These are phyloP conservation scores for Cenococcum geophilum DNA, from an alignment of 495 filamentous ascomycete species.

Conservation along the genomic window DNA sequence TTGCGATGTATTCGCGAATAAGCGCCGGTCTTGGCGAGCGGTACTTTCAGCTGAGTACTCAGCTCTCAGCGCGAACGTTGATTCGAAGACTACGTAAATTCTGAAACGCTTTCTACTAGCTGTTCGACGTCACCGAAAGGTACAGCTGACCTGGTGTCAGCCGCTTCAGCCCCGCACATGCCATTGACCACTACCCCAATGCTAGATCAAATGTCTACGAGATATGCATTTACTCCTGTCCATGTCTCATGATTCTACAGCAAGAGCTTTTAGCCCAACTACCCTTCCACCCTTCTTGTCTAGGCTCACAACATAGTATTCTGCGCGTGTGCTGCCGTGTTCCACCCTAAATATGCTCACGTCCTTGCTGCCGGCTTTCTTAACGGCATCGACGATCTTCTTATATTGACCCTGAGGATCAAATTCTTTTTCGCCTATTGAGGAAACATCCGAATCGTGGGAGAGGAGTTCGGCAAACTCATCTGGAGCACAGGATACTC, in stretches of 20 bases:
- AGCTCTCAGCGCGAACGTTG: neutral
- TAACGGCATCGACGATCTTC: slow-evolving; percentile 52
- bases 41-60: slow-evolving; percentile 1
- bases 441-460: slow-evolving; percentile 49
- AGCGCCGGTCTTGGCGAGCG: neutral
- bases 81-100: neutral
- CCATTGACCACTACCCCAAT: neutral
- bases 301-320: slow-evolving; percentile 71
- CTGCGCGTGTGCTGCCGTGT: slow-evolving; percentile 53
- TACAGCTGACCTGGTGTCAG: neutral
- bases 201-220: neutral
- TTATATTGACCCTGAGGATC: slow-evolving; percentile 55
- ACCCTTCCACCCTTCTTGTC: slow-evolving; percentile 50
- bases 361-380: slow-evolving; percentile 53
- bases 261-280: slow-evolving; percentile 68
- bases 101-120: neutral
- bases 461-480: slow-evolving; percentile 53
- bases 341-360: slow-evolving; percentile 67
- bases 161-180: neutral
- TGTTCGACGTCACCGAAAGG: neutral
- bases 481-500: slow-evolving; percentile 36
- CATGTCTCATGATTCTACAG: slow-evolving; percentile 51
- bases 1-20: neutral
- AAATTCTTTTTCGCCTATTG: slow-evolving; percentile 53
- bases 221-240: neutral